phyloP scores from a whole-genome alignment of 257 asterid species.

The Solanum medicagineum region DNA sequence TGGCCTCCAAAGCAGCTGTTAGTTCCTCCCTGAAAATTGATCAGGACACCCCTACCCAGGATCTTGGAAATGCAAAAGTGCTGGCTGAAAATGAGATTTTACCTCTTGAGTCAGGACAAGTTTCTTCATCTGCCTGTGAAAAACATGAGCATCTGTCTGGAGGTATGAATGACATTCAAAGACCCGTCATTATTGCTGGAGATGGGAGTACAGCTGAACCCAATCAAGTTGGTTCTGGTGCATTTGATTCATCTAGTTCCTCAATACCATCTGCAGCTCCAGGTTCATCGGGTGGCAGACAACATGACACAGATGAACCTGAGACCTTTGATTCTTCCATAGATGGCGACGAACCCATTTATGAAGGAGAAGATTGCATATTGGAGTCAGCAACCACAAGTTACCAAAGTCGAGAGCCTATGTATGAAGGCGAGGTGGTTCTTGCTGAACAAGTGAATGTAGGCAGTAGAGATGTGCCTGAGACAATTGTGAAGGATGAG shows the following conservation, averaged over 20 bases:
- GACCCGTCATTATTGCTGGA: slow-evolving; percentile 14
- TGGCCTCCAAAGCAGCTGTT: slow-evolving; percentile 15
- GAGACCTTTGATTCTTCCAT: slow-evolving; percentile 30
- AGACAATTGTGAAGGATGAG: slow-evolving; percentile 19
- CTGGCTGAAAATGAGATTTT: slow-evolving; percentile 11
- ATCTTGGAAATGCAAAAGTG: neutral
- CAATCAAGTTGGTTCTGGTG: slow-evolving; percentile 20
- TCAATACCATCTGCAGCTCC: slow-evolving; percentile 22
- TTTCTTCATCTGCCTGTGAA: slow-evolving; percentile 16
- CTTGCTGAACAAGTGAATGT: slow-evolving; percentile 64
- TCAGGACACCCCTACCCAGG: slow-evolving; percentile 8
- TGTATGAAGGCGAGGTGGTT: slow-evolving; percentile 91
- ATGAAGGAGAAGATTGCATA: slow-evolving; percentile 91
- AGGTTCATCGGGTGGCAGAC: slow-evolving; percentile 26
- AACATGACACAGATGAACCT: slow-evolving; percentile 18
- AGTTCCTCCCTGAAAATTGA: slow-evolving; percentile 19
- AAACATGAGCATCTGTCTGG: slow-evolving; percentile 10
- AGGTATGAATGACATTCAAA: slow-evolving; percentile 12
- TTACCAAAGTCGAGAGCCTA: slow-evolving; percentile 59
- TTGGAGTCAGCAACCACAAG: slow-evolving; percentile 39
- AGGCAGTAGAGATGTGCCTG: slow-evolving; percentile 18
- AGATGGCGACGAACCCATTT: slow-evolving; percentile 57
- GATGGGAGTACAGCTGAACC: slow-evolving; percentile 16
- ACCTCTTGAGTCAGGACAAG: slow-evolving; percentile 17
- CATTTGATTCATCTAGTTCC: slow-evolving; percentile 17